Percentiles rank a stretch among this genome's conserved stretches.
phyloP scores from a whole-genome alignment of 108 stramenopile genomes.

The Nitzschia sp. region DNA sequence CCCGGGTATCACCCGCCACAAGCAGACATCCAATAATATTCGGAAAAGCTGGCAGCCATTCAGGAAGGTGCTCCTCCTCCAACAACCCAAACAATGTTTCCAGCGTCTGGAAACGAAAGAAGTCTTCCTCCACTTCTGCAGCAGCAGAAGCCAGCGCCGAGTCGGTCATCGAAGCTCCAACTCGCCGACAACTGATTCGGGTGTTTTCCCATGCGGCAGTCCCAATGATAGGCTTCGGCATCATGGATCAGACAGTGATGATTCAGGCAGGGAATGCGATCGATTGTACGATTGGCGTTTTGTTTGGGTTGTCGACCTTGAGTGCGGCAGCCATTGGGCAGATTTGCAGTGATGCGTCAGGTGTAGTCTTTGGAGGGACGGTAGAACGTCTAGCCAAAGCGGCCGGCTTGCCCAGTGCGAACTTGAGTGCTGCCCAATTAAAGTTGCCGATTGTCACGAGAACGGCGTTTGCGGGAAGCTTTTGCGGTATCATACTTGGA shows the following conservation, averaged over 20 bases:
- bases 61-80: too few relatives aligned
- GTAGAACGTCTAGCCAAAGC: constrained; percentile 35
- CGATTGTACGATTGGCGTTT: constrained; percentile 75
- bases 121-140: not conserved
- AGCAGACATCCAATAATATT: too few relatives aligned
- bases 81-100: not conserved
- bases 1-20: not conserved
- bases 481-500: constrained; percentile 59
- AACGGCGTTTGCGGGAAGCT: constrained; percentile 33
- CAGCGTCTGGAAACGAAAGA: not conserved
- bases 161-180: not conserved
- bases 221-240: constrained; percentile 87
- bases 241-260: constrained; percentile 82
- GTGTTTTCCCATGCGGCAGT: constrained; percentile 51
- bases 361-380: constrained; percentile 55
- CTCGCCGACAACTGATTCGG: constrained; percentile 36
- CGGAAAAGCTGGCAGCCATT: too few relatives aligned
- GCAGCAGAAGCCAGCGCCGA: not conserved
- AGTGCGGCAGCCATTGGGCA: constrained; percentile 38
- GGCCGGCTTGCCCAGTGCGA: constrained; percentile 34
- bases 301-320: constrained; percentile 72
- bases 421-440: constrained; percentile 33
- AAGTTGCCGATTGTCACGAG: constrained; percentile 33
- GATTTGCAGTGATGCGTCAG: constrained; percentile 50
- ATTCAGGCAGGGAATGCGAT: constrained; percentile 73